Evolutionary conservation across 2,329 filamentous ascomycete genomes (phyloP).

Genomic region (Fusarium illudens): DNA sequence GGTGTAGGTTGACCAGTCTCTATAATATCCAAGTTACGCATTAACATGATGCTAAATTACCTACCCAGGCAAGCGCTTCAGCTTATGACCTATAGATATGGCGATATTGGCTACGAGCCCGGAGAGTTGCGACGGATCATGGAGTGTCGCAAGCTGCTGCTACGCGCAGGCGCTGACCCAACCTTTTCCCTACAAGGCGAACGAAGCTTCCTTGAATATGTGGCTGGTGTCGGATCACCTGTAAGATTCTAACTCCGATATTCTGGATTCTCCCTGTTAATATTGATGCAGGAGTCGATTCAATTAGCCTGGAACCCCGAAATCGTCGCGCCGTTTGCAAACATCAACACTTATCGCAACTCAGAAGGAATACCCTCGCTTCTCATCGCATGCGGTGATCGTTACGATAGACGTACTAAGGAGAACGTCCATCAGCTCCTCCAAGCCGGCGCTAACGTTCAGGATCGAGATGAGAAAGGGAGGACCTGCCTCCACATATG

Average conservation of each 20-base stretch:
- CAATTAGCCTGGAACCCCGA: neutral
- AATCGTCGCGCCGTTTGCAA: neutral
- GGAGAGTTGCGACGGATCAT: neutral
- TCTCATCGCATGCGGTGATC: rapidly evolving
- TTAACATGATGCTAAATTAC: neutral
- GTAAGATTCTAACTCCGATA: neutral
- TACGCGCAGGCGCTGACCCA: constrained; percentile 17
- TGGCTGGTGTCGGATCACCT: neutral
- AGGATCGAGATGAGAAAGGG: neutral
- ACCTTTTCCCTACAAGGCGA: neutral
- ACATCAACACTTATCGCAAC: neutral
- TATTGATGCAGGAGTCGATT: neutral
- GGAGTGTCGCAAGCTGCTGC: constrained; percentile 4
- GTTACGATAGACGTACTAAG: rapidly evolving
- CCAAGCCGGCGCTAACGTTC: neutral
- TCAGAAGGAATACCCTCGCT: rapidly evolving
- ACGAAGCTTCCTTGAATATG: neutral
- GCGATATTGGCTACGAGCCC: too few species aligned
- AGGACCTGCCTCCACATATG: constrained; percentile 4
- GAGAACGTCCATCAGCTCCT: neutral
- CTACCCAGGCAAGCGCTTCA: neutral
- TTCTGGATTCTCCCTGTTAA: neutral
- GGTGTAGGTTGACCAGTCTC: neutral
- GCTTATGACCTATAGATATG: too few species aligned
- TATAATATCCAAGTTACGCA: too few species aligned